These are phyloP conservation scores for Xylariales sp. DNA, from an alignment of 2,329 filamentous ascomycete species.

Conservation along the genomic window DNA sequence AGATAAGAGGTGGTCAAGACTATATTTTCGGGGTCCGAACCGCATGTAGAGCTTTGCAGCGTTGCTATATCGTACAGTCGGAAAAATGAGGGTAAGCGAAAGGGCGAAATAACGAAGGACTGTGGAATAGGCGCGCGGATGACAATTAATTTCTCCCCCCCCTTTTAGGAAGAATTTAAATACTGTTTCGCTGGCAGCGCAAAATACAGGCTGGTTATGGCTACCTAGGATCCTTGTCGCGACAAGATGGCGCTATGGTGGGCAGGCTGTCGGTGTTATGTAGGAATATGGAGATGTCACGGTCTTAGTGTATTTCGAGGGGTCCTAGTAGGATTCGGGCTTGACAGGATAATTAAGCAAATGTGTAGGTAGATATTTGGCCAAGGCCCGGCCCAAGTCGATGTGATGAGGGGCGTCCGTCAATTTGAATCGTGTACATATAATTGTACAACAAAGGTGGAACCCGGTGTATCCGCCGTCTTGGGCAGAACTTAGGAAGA, in stretches of 20 bases:
- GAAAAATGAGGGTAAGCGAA: background rate
- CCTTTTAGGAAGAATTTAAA: slow-evolving; percentile 2
- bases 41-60: slow-evolving; percentile 11
- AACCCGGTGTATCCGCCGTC: slow-evolving; percentile 33
- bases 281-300: slow-evolving; percentile 14
- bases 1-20: background rate
- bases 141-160: background rate
- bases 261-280: slow-evolving; percentile 20
- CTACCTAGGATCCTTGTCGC: slow-evolving; percentile 10
- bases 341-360: background rate
- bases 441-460: slow-evolving; percentile 29
- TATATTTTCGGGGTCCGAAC: background rate
- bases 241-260: slow-evolving; percentile 19
- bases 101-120: background rate
- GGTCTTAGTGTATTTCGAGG: slow-evolving; percentile 7
- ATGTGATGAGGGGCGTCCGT: slow-evolving; percentile 26
- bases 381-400: slow-evolving; percentile 12
- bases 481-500: background rate
- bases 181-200: slow-evolving; percentile 6
- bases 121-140: slow-evolving; percentile 13
- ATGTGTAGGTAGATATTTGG: slow-evolving; percentile 10
- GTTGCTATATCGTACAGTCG: background rate
- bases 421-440: slow-evolving; percentile 33
- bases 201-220: slow-evolving; percentile 9
- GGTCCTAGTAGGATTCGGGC: slow-evolving; percentile 6